Base-by-base conservation (phyloP, 2,329 filamentous ascomycete genomes). In the Diaporthe amygdali region DNA sequence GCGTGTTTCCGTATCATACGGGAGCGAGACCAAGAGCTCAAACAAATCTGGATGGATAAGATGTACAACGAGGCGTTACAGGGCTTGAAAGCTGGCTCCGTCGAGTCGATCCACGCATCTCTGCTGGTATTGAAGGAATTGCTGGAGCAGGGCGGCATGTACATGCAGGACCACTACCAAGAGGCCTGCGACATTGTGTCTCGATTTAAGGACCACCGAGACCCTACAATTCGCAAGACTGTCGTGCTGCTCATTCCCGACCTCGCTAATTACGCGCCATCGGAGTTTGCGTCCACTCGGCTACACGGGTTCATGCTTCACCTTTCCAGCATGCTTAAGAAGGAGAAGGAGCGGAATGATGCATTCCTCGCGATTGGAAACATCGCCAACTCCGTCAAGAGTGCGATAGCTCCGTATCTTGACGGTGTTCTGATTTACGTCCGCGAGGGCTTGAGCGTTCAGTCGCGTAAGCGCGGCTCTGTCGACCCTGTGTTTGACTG, bases 301-400 rank as follows among this genome's bases (percentile, higher is more conserved):
- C 88, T 99, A 3, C 95, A 98, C 81, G 94, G 95, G 78, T 98
- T 97, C 82, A 99, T 99, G 96, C 90, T 97, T 20, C 97, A 98
- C 79, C 88, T 99, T 6, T 96, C 97, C 72, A 91, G 93, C 39
- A 95, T 98, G 85, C 87, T 99, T 44, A 97, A 98, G 84, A 95
- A 96, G 79, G 94, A 97, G 74, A 97, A 96, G 81, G 95, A 98
- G 79, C 89, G 95, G 30, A 97, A 97, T 78, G 92, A 97, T 76
- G 95, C 96, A 2, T 99, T 99, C 78, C 88, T 97, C 61, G 96
- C 96, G 17, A 98, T 99, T 75, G 96, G 96, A 39, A 95, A 97
- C 80, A 94, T 99, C 77, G 96, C 96, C 63, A 97, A 97, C 81
- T 96, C 96, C 0, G 96, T 99, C 63, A 96, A 96, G 77, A 97